A percentile compares a stretch with the other conserved stretches of the same genome.
Evolutionary conservation across 306 rosid species (phyloP).

Genomic region (Carpinus viminea): DNA sequence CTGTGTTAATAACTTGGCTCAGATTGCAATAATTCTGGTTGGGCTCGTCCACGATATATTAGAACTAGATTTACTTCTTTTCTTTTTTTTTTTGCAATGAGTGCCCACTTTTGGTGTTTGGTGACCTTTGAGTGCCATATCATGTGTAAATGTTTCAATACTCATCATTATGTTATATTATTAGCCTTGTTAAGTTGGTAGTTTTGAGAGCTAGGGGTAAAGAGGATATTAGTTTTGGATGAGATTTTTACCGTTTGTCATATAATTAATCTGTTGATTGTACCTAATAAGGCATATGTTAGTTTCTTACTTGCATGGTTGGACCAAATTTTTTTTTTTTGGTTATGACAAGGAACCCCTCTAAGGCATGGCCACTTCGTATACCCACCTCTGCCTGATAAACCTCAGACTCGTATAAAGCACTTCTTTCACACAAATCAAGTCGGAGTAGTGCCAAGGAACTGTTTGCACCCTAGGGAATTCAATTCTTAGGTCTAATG

Average conservation of each 20-base stretch:
- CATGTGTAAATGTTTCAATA: background rate
- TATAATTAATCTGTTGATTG: too few species aligned
- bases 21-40: background rate
- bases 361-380: too few species aligned
- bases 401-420: too few species aligned
- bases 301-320: background rate
- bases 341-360: too few species aligned
- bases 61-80: background rate
- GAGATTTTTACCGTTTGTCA: too few species aligned
- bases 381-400: too few species aligned
- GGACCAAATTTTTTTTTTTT: background rate
- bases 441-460: too few species aligned
- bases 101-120: background rate
- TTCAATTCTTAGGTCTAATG: too few species aligned
- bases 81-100: background rate
- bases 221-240: background rate
- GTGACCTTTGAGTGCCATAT: too few species aligned
- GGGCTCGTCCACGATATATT: background rate
- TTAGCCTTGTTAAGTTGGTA: background rate
- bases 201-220: background rate
- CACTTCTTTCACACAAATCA: too few species aligned
- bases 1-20: background rate
- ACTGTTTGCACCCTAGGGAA: too few species aligned
- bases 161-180: background rate
- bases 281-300: background rate